Conservation (phyloP, 257 asterid genomes). For the Perilla frutescens region DNA sequence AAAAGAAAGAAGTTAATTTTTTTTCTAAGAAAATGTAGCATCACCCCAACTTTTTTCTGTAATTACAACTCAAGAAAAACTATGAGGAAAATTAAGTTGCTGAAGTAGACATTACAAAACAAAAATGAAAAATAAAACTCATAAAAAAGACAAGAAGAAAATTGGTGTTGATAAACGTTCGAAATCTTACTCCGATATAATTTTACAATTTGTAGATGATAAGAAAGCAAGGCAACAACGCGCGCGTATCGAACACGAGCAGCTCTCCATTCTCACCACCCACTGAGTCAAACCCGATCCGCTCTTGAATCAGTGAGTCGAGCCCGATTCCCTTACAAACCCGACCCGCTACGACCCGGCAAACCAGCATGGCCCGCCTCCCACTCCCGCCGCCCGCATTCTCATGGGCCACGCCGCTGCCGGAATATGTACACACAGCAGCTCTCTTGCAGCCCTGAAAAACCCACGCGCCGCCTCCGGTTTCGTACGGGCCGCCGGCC, state of each 20-base stretch:
- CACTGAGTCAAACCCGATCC: slow-evolving; percentile 76
- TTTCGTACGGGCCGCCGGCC: slow-evolving; percentile 58
- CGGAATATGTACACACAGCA: slow-evolving; percentile 66
- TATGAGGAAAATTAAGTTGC: slow-evolving; percentile 28
- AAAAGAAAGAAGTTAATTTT: neutral
- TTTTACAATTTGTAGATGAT: slow-evolving; percentile 82
- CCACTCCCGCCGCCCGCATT: slow-evolving; percentile 87
- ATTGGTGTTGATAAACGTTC: slow-evolving; percentile 30
- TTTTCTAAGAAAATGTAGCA: slow-evolving; percentile 17
- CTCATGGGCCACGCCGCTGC: slow-evolving; percentile 83
- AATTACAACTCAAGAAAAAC: slow-evolving; percentile 47
- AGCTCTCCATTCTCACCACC: slow-evolving; percentile 73
- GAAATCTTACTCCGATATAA: slow-evolving; percentile 25
- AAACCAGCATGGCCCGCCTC: slow-evolving; percentile 82
- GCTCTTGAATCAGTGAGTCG: slow-evolving; percentile 47
- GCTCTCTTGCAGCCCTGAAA: slow-evolving; percentile 59
- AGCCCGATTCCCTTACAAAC: slow-evolving; percentile 49
- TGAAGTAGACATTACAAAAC: slow-evolving; percentile 12
- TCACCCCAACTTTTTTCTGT: slow-evolving; percentile 45
- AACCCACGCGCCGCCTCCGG: slow-evolving; percentile 64
- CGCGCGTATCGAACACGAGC: slow-evolving; percentile 84
- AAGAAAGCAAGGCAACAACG: slow-evolving; percentile 87
- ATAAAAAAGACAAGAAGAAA: slow-evolving; percentile 7
- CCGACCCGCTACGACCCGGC: slow-evolving; percentile 95
- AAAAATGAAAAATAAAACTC: neutral